Base-by-base conservation (phyloP, 768 basidiomycete species). In the Megacollybia marginata region DNA sequence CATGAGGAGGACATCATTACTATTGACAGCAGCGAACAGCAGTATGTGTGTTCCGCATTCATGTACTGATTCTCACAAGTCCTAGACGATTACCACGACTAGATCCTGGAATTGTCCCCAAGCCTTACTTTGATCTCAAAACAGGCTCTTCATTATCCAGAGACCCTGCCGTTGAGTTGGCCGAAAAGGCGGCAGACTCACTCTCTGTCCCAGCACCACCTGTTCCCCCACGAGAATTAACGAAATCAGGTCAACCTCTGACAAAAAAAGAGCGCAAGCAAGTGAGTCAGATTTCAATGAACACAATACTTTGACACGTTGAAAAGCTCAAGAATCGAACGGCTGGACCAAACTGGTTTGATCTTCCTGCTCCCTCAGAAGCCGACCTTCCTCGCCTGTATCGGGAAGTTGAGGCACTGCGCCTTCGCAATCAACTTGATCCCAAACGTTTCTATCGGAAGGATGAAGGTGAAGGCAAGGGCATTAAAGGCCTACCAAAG, bases 391-490 rank as follows among this genome's bases (percentile, higher is more conserved):
- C 90, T 33, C 76, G 81, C 34, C 65, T 93, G 36, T 69, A 92
- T 58, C 85, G 87, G 47, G 92, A 96, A 69, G 85, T 92, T 10
- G 88, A 94, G 62, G 86, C 93, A 0, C 70, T 94, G 49, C 84
- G 91, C 31, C 69, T 96, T 44, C 80, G 85, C 46, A 92, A 92
- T 61, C 85, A 91, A 50, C 76, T 96, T 16, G 93, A 96, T 59
- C 92, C 92, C 15, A 96, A 95, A 63, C 78, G 89, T 18, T 94
- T 94, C 68, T 90, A 93, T 67, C 73, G 82, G 53, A 92, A 89
- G 63, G 88, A 92, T 43, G 84, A 86, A 51, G 86, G 88, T 4
- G 88, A 93, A 65, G 81, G 86, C 9, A 86, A 85, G 57, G 89
- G 89, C 13, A 80, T 87, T 63, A 89, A 88, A 63, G 85, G 85